Evolutionary conservation across 306 rosid genomes (phyloP).

Genomic region (Vachellia collinsii): DNA sequence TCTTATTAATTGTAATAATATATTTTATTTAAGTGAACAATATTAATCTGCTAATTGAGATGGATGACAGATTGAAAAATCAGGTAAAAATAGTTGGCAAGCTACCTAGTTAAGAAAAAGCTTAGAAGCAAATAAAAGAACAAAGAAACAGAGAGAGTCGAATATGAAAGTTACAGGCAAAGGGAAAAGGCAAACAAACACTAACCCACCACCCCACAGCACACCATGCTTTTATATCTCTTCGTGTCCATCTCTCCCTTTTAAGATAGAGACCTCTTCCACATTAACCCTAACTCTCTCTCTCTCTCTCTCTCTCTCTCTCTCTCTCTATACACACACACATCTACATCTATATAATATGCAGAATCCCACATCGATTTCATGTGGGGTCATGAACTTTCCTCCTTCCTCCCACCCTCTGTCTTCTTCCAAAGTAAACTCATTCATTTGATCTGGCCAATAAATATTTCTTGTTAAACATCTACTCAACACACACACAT

Average conservation of each 20-base stretch:
- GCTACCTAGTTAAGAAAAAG: background rate
- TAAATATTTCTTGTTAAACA: conserved; percentile 37
- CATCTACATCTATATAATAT: background rate
- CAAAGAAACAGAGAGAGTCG: background rate
- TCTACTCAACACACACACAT: background rate
- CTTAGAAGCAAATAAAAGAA: background rate
- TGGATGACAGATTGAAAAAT: background rate
- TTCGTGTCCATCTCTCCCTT: conserved; percentile 38
- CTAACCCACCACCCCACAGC: conserved; percentile 46
- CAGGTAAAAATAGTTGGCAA: background rate
- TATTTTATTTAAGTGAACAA: background rate
- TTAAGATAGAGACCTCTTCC: conserved; percentile 48
- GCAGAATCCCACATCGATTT: conserved; percentile 75
- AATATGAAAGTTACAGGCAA: conserved; percentile 32
- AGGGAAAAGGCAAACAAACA: conserved; percentile 51
- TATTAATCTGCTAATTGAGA: background rate
- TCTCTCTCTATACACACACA: background rate
- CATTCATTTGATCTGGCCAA: conserved; percentile 38
- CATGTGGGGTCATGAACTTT: conserved; percentile 58
- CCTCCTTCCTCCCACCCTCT: conserved; percentile 38
- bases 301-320: conserved; percentile 38
- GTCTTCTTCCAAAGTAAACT: background rate
- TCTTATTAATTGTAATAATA: background rate
- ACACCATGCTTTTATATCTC: conserved; percentile 12
- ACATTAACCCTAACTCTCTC: background rate